A percentile compares a stretch with the other conserved stretches of the same genome.
phyloP scores from a whole-genome alignment of 2,329 filamentous ascomycete genomes.

The Pseudogymnoascus sp. region DNA sequence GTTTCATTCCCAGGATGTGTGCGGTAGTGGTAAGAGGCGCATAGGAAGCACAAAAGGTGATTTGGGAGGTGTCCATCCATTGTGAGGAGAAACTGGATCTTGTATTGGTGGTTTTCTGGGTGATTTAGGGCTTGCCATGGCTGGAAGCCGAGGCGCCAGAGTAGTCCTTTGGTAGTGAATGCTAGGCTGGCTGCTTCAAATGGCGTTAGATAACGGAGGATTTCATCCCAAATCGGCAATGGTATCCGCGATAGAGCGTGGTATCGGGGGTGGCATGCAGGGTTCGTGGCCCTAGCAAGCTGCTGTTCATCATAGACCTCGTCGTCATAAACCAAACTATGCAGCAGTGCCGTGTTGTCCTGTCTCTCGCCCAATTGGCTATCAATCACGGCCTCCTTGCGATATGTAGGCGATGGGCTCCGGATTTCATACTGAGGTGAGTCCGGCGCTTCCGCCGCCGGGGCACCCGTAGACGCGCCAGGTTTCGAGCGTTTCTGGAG shows the following conservation, averaged over 20 bases:
- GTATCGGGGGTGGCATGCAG: neutral
- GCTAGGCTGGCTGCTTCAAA: conserved; percentile 43
- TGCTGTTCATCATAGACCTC: neutral
- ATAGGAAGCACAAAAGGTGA: conserved; percentile 54
- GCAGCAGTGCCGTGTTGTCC: conserved; percentile 27
- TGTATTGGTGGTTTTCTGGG: conserved; percentile 38
- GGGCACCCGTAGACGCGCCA: neutral
- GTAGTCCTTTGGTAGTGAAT: conserved; percentile 41
- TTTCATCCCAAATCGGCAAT: conserved; percentile 37
- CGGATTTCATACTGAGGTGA: neutral
- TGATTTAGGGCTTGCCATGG: conserved; percentile 34
- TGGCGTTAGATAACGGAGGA: conserved; percentile 36
- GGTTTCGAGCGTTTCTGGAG: neutral
- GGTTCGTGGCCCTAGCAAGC: neutral
- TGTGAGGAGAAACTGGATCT: conserved; percentile 42
- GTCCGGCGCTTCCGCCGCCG: neutral
- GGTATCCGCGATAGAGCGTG: conserved; percentile 1
- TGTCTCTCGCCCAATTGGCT: conserved; percentile 26
- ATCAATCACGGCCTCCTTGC: conserved; percentile 1
- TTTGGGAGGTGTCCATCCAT: conserved; percentile 46
- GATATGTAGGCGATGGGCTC: neutral
- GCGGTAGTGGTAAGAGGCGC: conserved; percentile 47
- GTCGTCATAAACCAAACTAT: conserved; percentile 20
- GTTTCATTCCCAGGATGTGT: conserved; percentile 45
- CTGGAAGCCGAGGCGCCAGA: conserved; percentile 34